Base-by-base conservation (phyloP, 148 eudicot genomes). In the Rhododendron williamsianum region DNA sequence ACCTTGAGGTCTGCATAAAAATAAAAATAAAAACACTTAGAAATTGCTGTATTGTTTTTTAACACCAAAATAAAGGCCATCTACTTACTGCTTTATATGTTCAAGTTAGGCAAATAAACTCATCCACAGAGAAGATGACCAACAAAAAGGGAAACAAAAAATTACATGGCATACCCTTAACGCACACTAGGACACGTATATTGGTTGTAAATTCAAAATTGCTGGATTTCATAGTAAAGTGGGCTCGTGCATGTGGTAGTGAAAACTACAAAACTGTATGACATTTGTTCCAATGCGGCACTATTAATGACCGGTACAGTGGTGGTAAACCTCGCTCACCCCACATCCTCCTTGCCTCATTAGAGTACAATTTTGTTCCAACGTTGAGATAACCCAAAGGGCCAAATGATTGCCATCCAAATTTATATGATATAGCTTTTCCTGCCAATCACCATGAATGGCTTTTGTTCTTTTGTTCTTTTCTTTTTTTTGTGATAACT, bases 1-100 rank as follows among this genome's bases (percentile, higher is more conserved):
- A 84, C 76, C 76, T 56, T 82, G n/a, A 82, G 81, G 56, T 86
- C 87, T 86, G 87, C 82, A 54, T 33, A 71, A 52, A 51, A 45
- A 45, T 6, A 6, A 51, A 12, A 1, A 51, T 76, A 82, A 86
- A 6, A 19, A 81, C 1, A 46, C 45, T 69, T 30, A 10, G 82
- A 65, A 78, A 58, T 46, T 41, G 30, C 86, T 79, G 45, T 10
- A n/a, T 23, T 67, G 21, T 18, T n/a, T 65, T n/a, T 35, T 16
- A 83, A 67, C 67, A 23, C 35, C 76, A 67, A 85, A 71, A 19
- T 21, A 36, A 78, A 58, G 38, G 76, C 76, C 43, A 65, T 12
- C 38, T 8, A 58, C 6, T 3, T 60, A 58, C 73, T 81, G 9
- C 83, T 58, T 19, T 60, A 12, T 46, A 56, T 23, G 35, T 21